Evolutionary conservation across 495 filamentous ascomycete genomes (phyloP).

Genomic region (Penicillium psychrofluorescens): DNA sequence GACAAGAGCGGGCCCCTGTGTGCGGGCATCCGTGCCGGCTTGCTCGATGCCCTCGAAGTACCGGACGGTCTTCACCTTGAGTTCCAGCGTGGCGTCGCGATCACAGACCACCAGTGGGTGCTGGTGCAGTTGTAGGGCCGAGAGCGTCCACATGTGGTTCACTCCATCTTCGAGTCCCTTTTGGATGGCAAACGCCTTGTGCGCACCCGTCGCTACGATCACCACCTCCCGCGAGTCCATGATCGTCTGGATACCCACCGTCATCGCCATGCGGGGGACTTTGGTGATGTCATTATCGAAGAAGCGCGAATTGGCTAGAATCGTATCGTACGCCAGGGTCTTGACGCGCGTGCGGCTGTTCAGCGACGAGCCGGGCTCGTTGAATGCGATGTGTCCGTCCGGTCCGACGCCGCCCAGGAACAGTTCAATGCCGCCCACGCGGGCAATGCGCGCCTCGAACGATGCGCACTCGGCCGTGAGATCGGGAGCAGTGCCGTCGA

Average conservation of each 20-base stretch:
- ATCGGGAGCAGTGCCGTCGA: constrained; percentile 74
- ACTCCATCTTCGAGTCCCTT: constrained; percentile 75
- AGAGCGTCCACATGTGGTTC: constrained; percentile 87
- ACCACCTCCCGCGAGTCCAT: constrained; percentile 78
- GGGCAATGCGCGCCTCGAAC: constrained; percentile 73
- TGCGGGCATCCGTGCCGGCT: constrained; percentile 48
- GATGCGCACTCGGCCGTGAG: constrained; percentile 68
- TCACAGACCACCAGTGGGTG: constrained; percentile 78
- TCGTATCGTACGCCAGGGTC: constrained; percentile 81
- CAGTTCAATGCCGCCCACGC: constrained; percentile 71
- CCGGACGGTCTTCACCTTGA: constrained; percentile 82
- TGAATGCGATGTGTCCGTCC: constrained; percentile 86
- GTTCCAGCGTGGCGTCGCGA: constrained; percentile 75
- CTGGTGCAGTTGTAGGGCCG: constrained; percentile 69
- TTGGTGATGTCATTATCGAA: constrained; percentile 64
- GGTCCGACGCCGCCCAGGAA: constrained; percentile 81
- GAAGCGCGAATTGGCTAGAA: constrained; percentile 78
- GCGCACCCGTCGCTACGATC: constrained; percentile 70
- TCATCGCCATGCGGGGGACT: constrained; percentile 78
- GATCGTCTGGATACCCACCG: constrained; percentile 81
- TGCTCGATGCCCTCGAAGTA: constrained; percentile 57
- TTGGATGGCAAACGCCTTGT: constrained; percentile 75
- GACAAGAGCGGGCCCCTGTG: constrained; percentile 48
- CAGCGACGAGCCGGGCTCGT: constrained; percentile 78
- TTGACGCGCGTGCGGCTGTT: constrained; percentile 76